These are phyloP conservation scores for Alternaria ethzedia DNA, from an alignment of 2,329 filamentous ascomycete species.

Conservation along the genomic window DNA sequence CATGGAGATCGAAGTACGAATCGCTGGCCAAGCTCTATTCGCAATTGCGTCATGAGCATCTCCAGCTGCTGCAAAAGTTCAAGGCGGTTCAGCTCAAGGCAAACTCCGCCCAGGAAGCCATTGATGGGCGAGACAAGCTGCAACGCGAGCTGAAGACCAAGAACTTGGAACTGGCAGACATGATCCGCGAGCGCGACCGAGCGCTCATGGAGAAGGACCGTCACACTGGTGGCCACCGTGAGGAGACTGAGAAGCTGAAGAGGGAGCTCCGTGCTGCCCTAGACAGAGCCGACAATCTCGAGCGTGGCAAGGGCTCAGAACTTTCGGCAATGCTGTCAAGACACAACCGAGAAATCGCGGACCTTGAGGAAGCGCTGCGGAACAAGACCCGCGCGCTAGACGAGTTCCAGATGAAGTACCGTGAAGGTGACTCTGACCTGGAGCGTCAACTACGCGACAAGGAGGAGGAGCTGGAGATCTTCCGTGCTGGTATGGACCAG, in stretches of 20 bases:
- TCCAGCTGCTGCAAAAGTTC: slow-evolving; percentile 94
- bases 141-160: slow-evolving; percentile 99
- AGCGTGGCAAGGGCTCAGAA: slow-evolving; percentile 92
- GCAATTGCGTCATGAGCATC: slow-evolving; percentile 90
- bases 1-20: slow-evolving; percentile 97
- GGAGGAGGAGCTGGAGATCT: slow-evolving; percentile 96
- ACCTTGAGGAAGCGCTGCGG: slow-evolving; percentile 88
- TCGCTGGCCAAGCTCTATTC: slow-evolving; percentile 96
- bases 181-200: slow-evolving; percentile 95
- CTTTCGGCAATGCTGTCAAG: slow-evolving; percentile 92
- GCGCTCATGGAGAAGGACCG: slow-evolving; percentile 93
- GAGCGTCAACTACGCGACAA: slow-evolving; percentile 88
- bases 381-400: slow-evolving; percentile 89
- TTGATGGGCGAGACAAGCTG: slow-evolving; percentile 91
- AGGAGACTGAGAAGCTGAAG: slow-evolving; percentile 93
- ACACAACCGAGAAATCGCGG: slow-evolving; percentile 96
- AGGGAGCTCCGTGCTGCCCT: slow-evolving; percentile 91
- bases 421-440: slow-evolving; percentile 83
- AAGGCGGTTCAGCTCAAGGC: slow-evolving; percentile 96
- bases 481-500: slow-evolving; percentile 98
- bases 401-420: slow-evolving; percentile 77
- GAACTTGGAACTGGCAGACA: slow-evolving; percentile 97
- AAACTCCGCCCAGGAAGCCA: slow-evolving; percentile 94
- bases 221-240: slow-evolving; percentile 81
- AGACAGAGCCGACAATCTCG: slow-evolving; percentile 89